These are phyloP conservation scores for Theileria annulata DNA, from an alignment of 169 alveolate genomes.

Conservation along the genomic window DNA sequence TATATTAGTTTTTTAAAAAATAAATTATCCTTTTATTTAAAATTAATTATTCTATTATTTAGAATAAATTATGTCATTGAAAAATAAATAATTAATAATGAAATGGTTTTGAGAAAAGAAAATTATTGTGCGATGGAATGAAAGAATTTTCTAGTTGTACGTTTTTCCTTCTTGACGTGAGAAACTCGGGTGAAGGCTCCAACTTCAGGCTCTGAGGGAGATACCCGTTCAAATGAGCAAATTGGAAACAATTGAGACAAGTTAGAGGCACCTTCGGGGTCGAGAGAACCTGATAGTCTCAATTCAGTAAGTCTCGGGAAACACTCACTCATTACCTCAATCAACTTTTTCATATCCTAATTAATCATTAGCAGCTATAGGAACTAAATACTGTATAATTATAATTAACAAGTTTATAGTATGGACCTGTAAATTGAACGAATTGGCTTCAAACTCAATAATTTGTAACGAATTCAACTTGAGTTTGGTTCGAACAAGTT, in stretches of 20 bases:
- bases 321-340: background rate
- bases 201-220: slow-evolving; percentile 30
- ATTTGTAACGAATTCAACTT: slow-evolving; percentile 1
- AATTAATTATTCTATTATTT: background rate
- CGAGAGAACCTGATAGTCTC: slow-evolving; percentile 31
- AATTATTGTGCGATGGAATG: too few relatives aligned
- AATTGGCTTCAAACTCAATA: slow-evolving; percentile 59
- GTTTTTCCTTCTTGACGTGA: slow-evolving; percentile 35
- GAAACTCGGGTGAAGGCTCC: slow-evolving; percentile 26
- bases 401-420: slow-evolving; percentile 6
- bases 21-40: background rate
- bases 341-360: slow-evolving; percentile 28
- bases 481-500: background rate
- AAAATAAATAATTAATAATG: too few relatives aligned
- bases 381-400: background rate
- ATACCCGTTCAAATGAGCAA: slow-evolving; percentile 19
- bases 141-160: slow-evolving; percentile 44
- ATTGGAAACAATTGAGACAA: background rate
- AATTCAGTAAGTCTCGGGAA: slow-evolving; percentile 32
- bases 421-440: slow-evolving; percentile 3
- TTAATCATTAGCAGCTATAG: too few relatives aligned
- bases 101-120: too few relatives aligned
- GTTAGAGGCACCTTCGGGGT: background rate
- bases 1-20: background rate
- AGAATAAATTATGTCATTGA: background rate